A percentile compares a stretch with the other conserved stretches of the same genome.
Evolutionary conservation across 768 basidiomycete genomes (phyloP).

Genomic region (Russula ochroleuca): DNA sequence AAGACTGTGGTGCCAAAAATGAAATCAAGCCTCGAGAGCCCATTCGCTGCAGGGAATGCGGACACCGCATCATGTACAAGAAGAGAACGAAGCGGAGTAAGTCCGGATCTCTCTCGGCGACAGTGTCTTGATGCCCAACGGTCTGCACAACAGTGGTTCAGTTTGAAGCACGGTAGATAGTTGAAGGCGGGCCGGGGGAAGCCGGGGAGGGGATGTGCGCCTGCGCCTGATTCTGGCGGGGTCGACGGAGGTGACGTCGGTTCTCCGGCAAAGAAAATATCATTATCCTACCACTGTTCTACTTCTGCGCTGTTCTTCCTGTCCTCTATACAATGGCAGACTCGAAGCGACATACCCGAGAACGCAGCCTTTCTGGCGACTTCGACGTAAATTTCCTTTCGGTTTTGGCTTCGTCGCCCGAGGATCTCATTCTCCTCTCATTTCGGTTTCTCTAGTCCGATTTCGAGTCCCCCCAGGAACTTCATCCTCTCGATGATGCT

Average conservation of each 20-base stretch:
- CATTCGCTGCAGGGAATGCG: slow-evolving; percentile 94
- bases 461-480: slow-evolving; percentile 45
- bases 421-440: not conserved
- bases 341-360: slow-evolving; percentile 53
- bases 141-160: slow-evolving; percentile 58
- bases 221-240: not conserved
- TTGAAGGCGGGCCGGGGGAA: not conserved
- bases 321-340: slow-evolving; percentile 26
- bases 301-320: not conserved
- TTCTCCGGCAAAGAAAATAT: not conserved
- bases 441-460: slow-evolving; percentile 55
- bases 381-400: slow-evolving; percentile 41
- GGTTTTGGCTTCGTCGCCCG: not conserved
- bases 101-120: slow-evolving; percentile 33
- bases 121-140: slow-evolving; percentile 12
- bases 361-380: slow-evolving; percentile 63
- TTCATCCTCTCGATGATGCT: slow-evolving; percentile 23
- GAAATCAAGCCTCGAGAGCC: slow-evolving; percentile 88
- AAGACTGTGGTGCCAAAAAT: slow-evolving; percentile 88
- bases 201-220: not conserved
- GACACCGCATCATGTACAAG: slow-evolving; percentile 99
- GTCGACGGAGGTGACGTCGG: slow-evolving; percentile 13
- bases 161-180: slow-evolving; percentile 37
- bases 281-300: not conserved
- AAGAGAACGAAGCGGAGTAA: slow-evolving; percentile 90